phyloP scores from a whole-genome alignment of 108 stramenopile species.

The Fragilaria crotonensis region DNA sequence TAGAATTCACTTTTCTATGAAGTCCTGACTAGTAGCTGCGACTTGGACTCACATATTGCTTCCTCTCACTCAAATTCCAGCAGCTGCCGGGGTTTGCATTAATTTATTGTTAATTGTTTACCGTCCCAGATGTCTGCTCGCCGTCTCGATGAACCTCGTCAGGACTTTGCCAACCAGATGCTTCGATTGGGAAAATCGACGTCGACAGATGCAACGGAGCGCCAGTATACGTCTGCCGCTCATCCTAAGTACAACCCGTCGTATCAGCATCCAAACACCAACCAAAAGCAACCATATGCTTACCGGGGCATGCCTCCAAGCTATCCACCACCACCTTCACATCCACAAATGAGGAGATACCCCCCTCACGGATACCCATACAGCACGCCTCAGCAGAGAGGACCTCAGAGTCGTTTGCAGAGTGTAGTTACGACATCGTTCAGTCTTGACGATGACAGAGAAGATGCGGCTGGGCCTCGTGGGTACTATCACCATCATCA shows the following conservation, averaged over 20 bases:
- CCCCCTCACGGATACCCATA: not conserved
- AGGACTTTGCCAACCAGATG: not conserved
- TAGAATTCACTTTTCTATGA: too few species aligned
- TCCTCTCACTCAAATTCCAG: too few species aligned
- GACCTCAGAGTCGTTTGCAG: not conserved
- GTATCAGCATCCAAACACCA: not conserved
- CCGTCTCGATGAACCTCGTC: not conserved
- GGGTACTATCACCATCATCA: slow-evolving; percentile 5
- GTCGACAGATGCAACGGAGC: not conserved
- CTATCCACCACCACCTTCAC: not conserved
- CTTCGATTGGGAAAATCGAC: not conserved
- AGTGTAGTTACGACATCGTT: slow-evolving; percentile 30
- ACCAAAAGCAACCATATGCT: not conserved
- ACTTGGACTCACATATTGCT: too few species aligned
- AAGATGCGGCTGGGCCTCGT: not conserved
- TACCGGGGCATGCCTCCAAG: not conserved
- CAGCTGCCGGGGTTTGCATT: too few species aligned
- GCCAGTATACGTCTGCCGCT: not conserved
- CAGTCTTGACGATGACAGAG: slow-evolving; percentile 28
- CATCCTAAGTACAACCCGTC: not conserved
- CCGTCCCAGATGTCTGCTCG: not conserved
- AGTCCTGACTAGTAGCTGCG: too few species aligned
- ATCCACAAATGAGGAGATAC: not conserved
- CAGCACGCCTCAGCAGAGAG: not conserved
- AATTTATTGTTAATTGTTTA: too few species aligned